Evolutionary conservation across 2,329 filamentous ascomycete genomes (phyloP).

Genomic region (Myriosclerotinia curreyana): DNA sequence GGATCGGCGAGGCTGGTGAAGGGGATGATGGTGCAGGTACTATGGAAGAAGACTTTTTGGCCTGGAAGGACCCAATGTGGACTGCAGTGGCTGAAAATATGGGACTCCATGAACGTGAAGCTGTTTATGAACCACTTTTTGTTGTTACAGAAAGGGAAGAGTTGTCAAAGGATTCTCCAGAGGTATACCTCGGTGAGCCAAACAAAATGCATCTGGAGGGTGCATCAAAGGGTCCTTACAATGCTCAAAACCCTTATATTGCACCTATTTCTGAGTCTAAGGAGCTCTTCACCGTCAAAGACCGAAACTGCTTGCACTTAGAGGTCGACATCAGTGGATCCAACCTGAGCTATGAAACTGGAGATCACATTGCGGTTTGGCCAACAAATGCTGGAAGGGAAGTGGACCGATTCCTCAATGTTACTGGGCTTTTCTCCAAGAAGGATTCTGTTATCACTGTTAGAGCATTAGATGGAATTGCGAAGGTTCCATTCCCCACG

Average conservation of each 20-base stretch:
- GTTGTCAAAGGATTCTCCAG: constrained; percentile 68
- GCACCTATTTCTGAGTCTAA: constrained; percentile 88
- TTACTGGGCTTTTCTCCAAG: constrained; percentile 74
- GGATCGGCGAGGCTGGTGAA: constrained; percentile 86
- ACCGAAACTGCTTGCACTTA: constrained; percentile 93
- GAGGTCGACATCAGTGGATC: constrained; percentile 89
- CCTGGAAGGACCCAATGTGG: constrained; percentile 99
- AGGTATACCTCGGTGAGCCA: constrained; percentile 92
- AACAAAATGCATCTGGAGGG: constrained; percentile 95
- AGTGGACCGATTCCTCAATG: constrained; percentile 82
- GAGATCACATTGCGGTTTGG: constrained; percentile 97
- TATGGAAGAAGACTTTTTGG: constrained; percentile 99
- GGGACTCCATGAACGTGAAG: constrained; percentile 90
- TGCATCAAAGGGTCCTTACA: constrained; percentile 81
- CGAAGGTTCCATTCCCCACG: constrained; percentile 95
- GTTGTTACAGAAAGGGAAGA: constrained; percentile 73
- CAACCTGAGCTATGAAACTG: constrained; percentile 89
- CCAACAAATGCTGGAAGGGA: constrained; percentile 91
- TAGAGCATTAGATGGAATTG: constrained; percentile 89
- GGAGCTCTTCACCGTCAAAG: constrained; percentile 85
- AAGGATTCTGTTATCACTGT: constrained; percentile 79
- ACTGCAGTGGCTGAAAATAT: constrained; percentile 75
- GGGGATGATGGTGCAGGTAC: constrained; percentile 97
- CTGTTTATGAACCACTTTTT: constrained; percentile 92
- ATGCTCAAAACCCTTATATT: constrained; percentile 95